phyloP scores from a whole-genome alignment of 169 alveolate genomes.

The Eimeria necatrix region DNA sequence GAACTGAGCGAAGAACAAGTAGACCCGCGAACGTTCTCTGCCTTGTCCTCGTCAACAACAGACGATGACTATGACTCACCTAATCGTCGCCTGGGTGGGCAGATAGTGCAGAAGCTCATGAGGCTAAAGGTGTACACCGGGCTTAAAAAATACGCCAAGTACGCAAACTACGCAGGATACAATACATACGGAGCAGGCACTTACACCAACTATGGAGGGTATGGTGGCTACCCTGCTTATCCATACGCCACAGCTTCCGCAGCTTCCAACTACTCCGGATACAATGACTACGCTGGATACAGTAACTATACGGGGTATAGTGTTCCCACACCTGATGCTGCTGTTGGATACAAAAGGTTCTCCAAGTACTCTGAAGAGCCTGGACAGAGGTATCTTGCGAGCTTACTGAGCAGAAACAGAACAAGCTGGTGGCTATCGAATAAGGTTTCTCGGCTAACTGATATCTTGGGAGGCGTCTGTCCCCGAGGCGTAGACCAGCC shows the following conservation, averaged over 20 bases:
- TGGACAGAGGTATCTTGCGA: slow-evolving; percentile 50
- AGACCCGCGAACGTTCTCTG: too few relatives aligned
- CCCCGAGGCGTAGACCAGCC: slow-evolving; percentile 31
- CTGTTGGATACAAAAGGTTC: not conserved
- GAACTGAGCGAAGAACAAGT: too few relatives aligned
- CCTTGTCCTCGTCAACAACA: too few relatives aligned
- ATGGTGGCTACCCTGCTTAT: not conserved
- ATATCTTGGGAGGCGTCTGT: not conserved
- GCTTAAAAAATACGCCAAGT: slow-evolving; percentile 8
- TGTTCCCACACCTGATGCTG: not conserved
- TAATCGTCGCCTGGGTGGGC: not conserved
- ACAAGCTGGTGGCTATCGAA: not conserved
- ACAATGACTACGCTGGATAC: slow-evolving; percentile 6
- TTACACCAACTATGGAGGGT: not conserved
- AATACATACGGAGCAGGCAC: slow-evolving; percentile 8
- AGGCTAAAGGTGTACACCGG: not conserved
- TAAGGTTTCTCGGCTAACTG: slow-evolving; percentile 1
- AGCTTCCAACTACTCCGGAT: not conserved
- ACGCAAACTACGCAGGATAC: slow-evolving; percentile 1
- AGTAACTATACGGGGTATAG: not conserved
- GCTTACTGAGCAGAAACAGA: slow-evolving; percentile 5
- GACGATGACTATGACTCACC: too few relatives aligned
- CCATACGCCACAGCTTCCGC: not conserved
- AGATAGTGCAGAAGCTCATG: not conserved
- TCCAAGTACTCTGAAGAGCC: slow-evolving; percentile 14